phyloP scores from a whole-genome alignment of 352 stramenopile species.

The Halophytophthora polymorphica region DNA sequence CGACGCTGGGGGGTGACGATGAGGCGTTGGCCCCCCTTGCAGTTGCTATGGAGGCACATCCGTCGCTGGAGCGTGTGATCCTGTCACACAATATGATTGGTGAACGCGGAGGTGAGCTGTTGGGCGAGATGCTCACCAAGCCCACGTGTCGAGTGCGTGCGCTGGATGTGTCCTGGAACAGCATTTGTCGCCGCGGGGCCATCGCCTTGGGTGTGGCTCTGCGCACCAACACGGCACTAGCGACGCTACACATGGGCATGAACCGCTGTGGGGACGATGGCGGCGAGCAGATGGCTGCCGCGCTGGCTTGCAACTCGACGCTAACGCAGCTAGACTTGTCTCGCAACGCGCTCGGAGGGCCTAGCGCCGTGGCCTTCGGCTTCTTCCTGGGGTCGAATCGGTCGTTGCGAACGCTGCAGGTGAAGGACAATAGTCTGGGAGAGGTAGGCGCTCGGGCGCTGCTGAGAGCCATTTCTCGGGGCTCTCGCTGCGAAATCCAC shows the following conservation, averaged over 20 bases:
- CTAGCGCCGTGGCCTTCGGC: slow-evolving; percentile 51
- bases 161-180: slow-evolving; percentile 72
- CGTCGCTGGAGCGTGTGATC: slow-evolving; percentile 47
- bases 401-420: slow-evolving; percentile 32
- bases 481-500: slow-evolving; percentile 51
- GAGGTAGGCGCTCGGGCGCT: slow-evolving; percentile 54
- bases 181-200: slow-evolving; percentile 49
- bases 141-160: slow-evolving; percentile 42
- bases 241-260: slow-evolving; percentile 56
- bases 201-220: slow-evolving; percentile 54
- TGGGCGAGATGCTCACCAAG: slow-evolving; percentile 64
- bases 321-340: slow-evolving; percentile 52
- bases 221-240: slow-evolving; percentile 44
- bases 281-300: slow-evolving; percentile 51
- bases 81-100: slow-evolving; percentile 67
- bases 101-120: slow-evolving; percentile 39
- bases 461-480: slow-evolving; percentile 41
- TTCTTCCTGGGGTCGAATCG: slow-evolving; percentile 53
- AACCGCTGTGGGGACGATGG: slow-evolving; percentile 67
- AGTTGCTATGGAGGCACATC: slow-evolving; percentile 50
- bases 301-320: slow-evolving; percentile 45
- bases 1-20: slow-evolving; percentile 35
- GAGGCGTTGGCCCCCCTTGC: slow-evolving; percentile 47
- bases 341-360: slow-evolving; percentile 54
- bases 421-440: slow-evolving; percentile 62